Conservation (phyloP, 352 stramenopile species). For the Phytophthora capsici region DNA sequence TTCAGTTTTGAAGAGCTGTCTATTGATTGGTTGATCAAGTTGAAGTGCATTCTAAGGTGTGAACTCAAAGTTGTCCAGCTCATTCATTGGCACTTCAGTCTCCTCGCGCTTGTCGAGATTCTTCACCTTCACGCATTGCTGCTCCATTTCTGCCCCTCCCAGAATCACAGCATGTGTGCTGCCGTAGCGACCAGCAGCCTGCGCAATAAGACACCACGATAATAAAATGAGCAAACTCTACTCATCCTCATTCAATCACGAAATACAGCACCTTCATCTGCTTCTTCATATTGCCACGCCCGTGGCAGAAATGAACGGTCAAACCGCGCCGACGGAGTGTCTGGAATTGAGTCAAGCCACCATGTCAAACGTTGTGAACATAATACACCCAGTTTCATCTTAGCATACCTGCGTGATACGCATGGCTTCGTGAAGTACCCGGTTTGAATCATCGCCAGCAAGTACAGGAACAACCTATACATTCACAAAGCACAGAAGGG, state of each 20-base stretch:
- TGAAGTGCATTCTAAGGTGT: constrained; percentile 12
- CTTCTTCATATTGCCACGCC: constrained; percentile 84
- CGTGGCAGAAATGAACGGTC: constrained; percentile 86
- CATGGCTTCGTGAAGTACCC: constrained; percentile 70
- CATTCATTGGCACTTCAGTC: constrained; percentile 42
- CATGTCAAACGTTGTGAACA: neutral
- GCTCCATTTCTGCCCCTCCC: constrained; percentile 70
- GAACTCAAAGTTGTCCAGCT: constrained; percentile 45
- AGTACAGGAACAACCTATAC: constrained; percentile 76
- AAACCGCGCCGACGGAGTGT: constrained; percentile 62
- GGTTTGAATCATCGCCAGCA: constrained; percentile 44
- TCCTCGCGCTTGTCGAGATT: constrained; percentile 71
- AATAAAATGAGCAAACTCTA: neutral
- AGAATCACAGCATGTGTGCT: constrained; percentile 80
- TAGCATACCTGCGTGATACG: constrained; percentile 56
- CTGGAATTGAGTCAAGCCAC: constrained; percentile 22
- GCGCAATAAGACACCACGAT: neutral
- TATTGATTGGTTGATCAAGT: no score
- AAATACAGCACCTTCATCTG: constrained; percentile 78
- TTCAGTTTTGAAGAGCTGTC: no score
- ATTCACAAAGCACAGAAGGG: neutral
- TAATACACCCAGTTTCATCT: neutral
- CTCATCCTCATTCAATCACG: neutral
- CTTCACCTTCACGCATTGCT: constrained; percentile 77
- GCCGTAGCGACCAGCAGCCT: constrained; percentile 75